Percentiles rank a stretch among this genome's conserved stretches.
These are phyloP conservation scores for Xylaria longipes DNA, from an alignment of 495 filamentous ascomycete species.

Conservation along the genomic window DNA sequence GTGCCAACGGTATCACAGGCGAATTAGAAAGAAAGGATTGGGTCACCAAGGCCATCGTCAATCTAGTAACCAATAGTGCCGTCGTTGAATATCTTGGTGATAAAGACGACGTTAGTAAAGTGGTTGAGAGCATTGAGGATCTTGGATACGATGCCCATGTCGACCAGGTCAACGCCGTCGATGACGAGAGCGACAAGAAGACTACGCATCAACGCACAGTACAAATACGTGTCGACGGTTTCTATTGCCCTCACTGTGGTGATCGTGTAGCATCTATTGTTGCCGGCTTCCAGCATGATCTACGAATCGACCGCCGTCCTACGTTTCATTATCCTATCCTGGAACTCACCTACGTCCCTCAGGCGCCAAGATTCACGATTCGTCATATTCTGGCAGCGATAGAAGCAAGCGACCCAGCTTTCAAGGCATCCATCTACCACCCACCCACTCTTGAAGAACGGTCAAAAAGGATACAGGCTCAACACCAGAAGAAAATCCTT, in stretches of 20 bases:
- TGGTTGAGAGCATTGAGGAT: slow-evolving; percentile 77
- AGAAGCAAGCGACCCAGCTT: slow-evolving; percentile 65
- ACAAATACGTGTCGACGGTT: slow-evolving; percentile 74
- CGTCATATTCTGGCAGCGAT: slow-evolving; percentile 74
- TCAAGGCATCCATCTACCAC: slow-evolving; percentile 74
- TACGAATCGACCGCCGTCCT: slow-evolving; percentile 58
- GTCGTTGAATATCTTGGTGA: slow-evolving; percentile 67
- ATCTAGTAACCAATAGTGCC: slow-evolving; percentile 75
- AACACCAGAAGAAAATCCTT: slow-evolving; percentile 66
- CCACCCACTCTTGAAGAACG: slow-evolving; percentile 87
- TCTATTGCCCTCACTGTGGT: slow-evolving; percentile 89
- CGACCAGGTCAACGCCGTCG: slow-evolving; percentile 51
- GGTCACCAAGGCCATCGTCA: slow-evolving; percentile 69
- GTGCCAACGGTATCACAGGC: slow-evolving; percentile 68
- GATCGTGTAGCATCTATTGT: slow-evolving; percentile 58
- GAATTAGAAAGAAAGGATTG: slow-evolving; percentile 68
- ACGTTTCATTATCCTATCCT: slow-evolving; percentile 65
- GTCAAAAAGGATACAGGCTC: slow-evolving; percentile 70
- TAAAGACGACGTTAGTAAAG: slow-evolving; percentile 54
- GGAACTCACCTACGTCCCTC: slow-evolving; percentile 72
- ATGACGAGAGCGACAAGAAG: slow-evolving; percentile 27
- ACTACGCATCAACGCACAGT: slow-evolving; percentile 59
- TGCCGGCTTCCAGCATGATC: slow-evolving; percentile 42
- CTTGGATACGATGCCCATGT: slow-evolving; percentile 77
- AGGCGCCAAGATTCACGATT: slow-evolving; percentile 74